Conservation (phyloP, 2,329 filamentous ascomycete species). For the Chrysoporthe deuterocubensis region DNA sequence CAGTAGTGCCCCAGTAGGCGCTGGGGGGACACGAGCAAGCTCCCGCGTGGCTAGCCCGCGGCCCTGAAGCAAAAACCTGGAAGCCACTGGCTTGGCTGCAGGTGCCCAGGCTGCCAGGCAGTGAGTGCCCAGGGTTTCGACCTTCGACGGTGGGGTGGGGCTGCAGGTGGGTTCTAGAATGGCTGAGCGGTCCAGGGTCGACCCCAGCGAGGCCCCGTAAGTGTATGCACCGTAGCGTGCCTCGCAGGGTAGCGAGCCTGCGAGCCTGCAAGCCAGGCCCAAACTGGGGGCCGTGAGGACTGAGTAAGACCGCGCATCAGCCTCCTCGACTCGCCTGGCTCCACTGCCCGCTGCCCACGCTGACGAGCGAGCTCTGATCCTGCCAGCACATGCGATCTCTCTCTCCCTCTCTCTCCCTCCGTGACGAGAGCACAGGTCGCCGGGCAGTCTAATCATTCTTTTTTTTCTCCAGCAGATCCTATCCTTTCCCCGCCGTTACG, state of each 20-base stretch:
- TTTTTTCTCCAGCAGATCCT: not conserved
- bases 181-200: not conserved
- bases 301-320: not conserved
- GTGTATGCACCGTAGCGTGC: too few relatives aligned
- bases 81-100: not conserved
- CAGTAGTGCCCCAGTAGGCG: too few relatives aligned
- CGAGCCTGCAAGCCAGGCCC: too few relatives aligned
- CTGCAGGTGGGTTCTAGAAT: constrained; percentile 2
- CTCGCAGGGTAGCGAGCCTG: too few relatives aligned
- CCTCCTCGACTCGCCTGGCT: not conserved
- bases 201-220: not conserved
- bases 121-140: too few relatives aligned
- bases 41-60: too few relatives aligned
- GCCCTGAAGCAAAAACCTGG: too few relatives aligned
- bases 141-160: not conserved
- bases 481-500: not conserved
- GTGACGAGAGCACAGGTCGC: constrained; percentile 2
- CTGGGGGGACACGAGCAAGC: not conserved
- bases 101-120: not conserved
- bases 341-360: not conserved
- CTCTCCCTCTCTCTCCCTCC: not conserved
- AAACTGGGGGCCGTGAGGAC: too few relatives aligned
- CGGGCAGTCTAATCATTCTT: not conserved
- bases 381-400: not conserved
- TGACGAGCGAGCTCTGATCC: not conserved